Evolutionary conservation across 768 basidiomycete species (phyloP).

Genomic region (Termitomyces sp.): DNA sequence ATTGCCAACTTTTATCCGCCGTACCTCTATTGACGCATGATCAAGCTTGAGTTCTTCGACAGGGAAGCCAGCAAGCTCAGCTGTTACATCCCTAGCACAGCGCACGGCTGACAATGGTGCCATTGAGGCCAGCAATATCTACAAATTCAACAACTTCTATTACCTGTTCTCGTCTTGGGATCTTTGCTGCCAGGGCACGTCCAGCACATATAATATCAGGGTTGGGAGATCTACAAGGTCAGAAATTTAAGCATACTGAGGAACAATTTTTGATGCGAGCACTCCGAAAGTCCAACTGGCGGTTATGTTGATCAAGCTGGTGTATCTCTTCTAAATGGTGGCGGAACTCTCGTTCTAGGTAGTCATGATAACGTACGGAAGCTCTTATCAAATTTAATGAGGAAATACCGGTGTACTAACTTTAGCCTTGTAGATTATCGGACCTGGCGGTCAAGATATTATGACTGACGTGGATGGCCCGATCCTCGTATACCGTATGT

Average conservation of each 20-base stretch:
- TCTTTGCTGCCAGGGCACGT: conserved; percentile 41
- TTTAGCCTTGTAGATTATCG: conserved; percentile 29
- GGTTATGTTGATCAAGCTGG: conserved; percentile 42
- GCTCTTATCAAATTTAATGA: neutral
- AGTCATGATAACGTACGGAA: conserved; percentile 34
- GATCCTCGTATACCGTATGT: conserved; percentile 47
- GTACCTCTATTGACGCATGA: neutral
- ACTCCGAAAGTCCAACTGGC: conserved; percentile 28
- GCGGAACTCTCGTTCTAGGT: conserved; percentile 45
- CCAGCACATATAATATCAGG: conserved; percentile 55
- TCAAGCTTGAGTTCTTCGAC: conserved; percentile 31
- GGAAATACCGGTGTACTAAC: neutral
- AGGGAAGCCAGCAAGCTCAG: conserved; percentile 31
- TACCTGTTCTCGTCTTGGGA: conserved; percentile 58
- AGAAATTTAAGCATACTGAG: neutral
- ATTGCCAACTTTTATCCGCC: neutral
- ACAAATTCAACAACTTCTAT: conserved; percentile 37
- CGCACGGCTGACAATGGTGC: conserved; percentile 39
- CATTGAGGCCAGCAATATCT: conserved; percentile 44
- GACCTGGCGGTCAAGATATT: conserved; percentile 52
- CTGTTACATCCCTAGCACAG: conserved; percentile 37
- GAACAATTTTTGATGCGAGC: neutral
- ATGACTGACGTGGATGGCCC: conserved; percentile 37
- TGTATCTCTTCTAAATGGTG: conserved; percentile 38
- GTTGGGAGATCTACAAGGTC: conserved; percentile 45